Evolutionary conservation across 257 asterid genomes (phyloP).

Genomic region (Fraxinus cuspidata): DNA sequence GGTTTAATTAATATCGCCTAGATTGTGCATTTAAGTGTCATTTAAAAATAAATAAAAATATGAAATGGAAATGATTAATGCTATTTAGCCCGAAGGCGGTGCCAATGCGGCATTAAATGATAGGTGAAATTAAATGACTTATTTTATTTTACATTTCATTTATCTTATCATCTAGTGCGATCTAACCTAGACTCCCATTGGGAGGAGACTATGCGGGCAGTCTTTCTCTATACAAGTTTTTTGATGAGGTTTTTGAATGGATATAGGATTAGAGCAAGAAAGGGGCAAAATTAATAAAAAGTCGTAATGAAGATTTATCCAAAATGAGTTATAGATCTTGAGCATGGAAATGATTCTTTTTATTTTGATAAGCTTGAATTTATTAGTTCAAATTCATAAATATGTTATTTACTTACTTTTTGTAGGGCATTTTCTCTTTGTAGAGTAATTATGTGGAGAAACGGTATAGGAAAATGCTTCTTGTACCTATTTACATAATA

Average conservation of each 20-base stretch:
- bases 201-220: neutral
- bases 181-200: no score
- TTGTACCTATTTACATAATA: no score
- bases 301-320: neutral
- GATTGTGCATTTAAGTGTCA: neutral
- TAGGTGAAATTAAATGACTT: no score
- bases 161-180: no score
- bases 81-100: no score
- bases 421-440: neutral
- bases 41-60: no score
- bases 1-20: neutral
- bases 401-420: neutral
- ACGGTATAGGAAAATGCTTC: neutral
- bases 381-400: neutral
- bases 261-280: neutral
- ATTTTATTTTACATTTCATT: no score
- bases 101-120: no score
- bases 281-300: neutral
- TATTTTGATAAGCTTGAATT: neutral
- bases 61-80: no score
- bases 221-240: neutral
- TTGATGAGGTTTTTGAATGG: neutral
- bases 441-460: neutral
- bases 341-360: neutral
- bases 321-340: neutral